A percentile compares a stretch with the other conserved stretches of the same genome.
Evolutionary conservation across 345 rosid genomes (phyloP).

Genomic region (Eucalyptus paniculata): DNA sequence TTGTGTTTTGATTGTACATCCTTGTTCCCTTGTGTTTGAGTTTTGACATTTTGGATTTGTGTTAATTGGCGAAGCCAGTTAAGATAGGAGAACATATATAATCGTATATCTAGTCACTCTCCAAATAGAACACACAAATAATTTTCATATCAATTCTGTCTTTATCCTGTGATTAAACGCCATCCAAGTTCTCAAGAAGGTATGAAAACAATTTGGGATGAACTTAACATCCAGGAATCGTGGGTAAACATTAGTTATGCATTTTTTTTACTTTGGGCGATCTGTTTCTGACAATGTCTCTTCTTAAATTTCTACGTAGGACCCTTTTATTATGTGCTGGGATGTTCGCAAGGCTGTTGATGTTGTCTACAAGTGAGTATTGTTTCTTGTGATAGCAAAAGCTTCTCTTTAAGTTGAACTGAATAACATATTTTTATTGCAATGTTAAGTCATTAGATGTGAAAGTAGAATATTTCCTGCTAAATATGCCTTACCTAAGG

Average conservation of each 20-base stretch:
- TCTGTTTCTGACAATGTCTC: background rate
- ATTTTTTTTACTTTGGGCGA: background rate
- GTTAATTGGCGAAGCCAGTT: background rate
- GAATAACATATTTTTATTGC: background rate
- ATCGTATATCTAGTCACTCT: background rate
- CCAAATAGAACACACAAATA: background rate
- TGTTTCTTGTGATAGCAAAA: background rate
- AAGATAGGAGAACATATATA: background rate
- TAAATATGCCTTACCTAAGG: background rate
- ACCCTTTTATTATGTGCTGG: slow-evolving; percentile 95
- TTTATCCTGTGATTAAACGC: background rate
- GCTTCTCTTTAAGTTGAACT: background rate
- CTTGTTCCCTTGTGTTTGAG: background rate
- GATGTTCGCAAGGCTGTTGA: slow-evolving; percentile 81
- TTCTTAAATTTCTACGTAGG: slow-evolving; percentile 23
- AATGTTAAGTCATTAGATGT: background rate
- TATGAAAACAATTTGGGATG: background rate
- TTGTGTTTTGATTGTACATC: too few species aligned
- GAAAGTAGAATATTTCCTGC: background rate
- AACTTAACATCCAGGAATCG: background rate
- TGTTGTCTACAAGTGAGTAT: slow-evolving; percentile 79
- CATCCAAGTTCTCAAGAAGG: background rate
- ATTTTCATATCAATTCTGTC: background rate
- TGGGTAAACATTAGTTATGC: background rate
- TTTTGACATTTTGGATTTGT: background rate